Conservation (phyloP, 1,284 basidiomycete genomes). For the Pholiota adiposa region DNA sequence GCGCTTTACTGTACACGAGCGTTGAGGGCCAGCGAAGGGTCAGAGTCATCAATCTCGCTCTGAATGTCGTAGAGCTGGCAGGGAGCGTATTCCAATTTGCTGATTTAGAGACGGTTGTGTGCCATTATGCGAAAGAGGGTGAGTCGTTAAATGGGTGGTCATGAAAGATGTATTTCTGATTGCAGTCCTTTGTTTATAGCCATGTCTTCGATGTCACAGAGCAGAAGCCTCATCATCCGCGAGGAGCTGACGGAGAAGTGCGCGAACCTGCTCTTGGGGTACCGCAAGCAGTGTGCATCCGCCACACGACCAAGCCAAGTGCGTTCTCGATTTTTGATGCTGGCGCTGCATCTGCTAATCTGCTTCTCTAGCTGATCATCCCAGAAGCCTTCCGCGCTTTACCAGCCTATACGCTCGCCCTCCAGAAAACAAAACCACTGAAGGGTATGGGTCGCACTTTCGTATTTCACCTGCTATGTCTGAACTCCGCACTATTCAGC, state of each 20-base stretch:
- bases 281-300: slow-evolving; percentile 90
- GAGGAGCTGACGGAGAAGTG: slow-evolving; percentile 88
- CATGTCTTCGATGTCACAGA: slow-evolving; percentile 64
- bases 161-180: background rate
- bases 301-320: slow-evolving; percentile 85
- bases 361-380: slow-evolving; percentile 73
- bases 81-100: slow-evolving; percentile 93
- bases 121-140: slow-evolving; percentile 84
- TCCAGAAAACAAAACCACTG: slow-evolving; percentile 91
- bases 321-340: slow-evolving; percentile 19
- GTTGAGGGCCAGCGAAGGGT: slow-evolving; percentile 83
- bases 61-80: slow-evolving; percentile 83
- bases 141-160: slow-evolving; percentile 12
- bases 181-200: slow-evolving; percentile 46
- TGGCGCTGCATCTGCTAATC: background rate
- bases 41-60: slow-evolving; percentile 82
- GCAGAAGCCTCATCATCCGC: slow-evolving; percentile 77
- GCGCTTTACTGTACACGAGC: slow-evolving; percentile 91
- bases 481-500: slow-evolving; percentile 43
- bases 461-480: background rate
- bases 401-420: slow-evolving; percentile 83
- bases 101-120: slow-evolving; percentile 87
- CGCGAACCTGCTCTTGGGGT: slow-evolving; percentile 84
- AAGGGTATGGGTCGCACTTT: slow-evolving; percentile 65
- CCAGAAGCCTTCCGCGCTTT: slow-evolving; percentile 94